phyloP scores from a whole-genome alignment of 2,329 filamentous ascomycete genomes.

The Atkinsonella hypoxylon region DNA sequence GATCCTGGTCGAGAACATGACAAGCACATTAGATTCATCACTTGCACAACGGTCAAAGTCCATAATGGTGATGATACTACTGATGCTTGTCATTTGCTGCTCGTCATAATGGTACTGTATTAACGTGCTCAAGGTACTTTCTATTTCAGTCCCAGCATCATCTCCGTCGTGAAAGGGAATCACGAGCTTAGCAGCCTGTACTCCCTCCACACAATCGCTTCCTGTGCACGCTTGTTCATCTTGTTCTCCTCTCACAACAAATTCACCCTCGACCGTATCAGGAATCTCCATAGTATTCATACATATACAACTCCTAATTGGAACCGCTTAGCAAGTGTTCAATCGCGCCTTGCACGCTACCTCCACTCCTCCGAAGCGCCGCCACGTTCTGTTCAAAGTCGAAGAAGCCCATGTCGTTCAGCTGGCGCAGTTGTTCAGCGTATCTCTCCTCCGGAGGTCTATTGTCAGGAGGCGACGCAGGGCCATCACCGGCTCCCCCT shows the following conservation, averaged over 20 bases:
- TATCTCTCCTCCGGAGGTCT: constrained; percentile 90
- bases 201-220: not conserved
- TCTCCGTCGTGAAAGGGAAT: not conserved
- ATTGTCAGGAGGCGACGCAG: constrained; percentile 58
- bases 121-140: not conserved
- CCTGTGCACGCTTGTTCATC: not conserved
- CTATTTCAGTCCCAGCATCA: not conserved
- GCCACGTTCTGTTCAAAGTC: constrained; percentile 91
- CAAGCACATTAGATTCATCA: no score
- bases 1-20: no score
- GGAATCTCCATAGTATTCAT: no score
- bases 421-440: constrained; percentile 74
- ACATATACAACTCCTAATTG: constrained; percentile 7
- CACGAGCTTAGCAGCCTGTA: not conserved
- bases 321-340: constrained; percentile 52
- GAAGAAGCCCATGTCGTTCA: constrained; percentile 98
- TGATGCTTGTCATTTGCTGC: no score
- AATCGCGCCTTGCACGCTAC: constrained; percentile 85
- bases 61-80: no score
- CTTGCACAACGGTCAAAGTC: no score
- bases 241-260: not conserved
- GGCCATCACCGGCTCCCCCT: constrained; percentile 16
- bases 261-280: not conserved
- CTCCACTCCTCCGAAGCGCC: constrained; percentile 76
- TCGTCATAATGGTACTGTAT: not conserved